Evolutionary conservation across 305 asterid genomes (phyloP).

Genomic region (Ilex paraguariensis): DNA sequence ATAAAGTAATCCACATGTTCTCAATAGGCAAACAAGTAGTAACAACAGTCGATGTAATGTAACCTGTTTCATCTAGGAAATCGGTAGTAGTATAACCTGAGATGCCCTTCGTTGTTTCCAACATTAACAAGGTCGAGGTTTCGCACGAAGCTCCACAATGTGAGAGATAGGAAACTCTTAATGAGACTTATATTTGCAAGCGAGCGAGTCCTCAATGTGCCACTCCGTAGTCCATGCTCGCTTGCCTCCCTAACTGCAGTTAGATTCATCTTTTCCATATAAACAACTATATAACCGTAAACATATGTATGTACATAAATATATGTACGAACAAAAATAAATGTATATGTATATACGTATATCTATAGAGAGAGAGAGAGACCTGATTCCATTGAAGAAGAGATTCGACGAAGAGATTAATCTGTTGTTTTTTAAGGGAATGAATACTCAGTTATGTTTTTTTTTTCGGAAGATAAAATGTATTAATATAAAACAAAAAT

Average conservation of each 20-base stretch:
- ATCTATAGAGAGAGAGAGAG: neutral
- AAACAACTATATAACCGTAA: neutral
- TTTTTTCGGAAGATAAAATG: too few species aligned
- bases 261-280: constrained; percentile 76
- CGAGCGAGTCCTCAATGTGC: constrained; percentile 89
- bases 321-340: too few species aligned
- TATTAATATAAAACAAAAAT: too few species aligned
- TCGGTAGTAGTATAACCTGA: constrained; percentile 36
- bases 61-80: neutral
- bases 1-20: neutral
- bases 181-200: constrained; percentile 66
- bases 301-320: too few species aligned
- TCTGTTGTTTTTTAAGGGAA: constrained; percentile 44
- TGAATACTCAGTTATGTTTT: too few species aligned
- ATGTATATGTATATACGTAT: too few species aligned
- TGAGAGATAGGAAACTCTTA: constrained; percentile 38
- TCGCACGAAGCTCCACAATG: constrained; percentile 58
- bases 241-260: constrained; percentile 76
- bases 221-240: constrained; percentile 90
- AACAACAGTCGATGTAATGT: neutral
- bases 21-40: neutral
- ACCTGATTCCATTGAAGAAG: constrained; percentile 98
- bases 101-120: constrained; percentile 95
- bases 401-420: constrained; percentile 53
- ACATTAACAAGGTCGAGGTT: constrained; percentile 70